Base-by-base conservation (phyloP, 176 grass and related monocot species). In the Paspalum vaginatum region DNA sequence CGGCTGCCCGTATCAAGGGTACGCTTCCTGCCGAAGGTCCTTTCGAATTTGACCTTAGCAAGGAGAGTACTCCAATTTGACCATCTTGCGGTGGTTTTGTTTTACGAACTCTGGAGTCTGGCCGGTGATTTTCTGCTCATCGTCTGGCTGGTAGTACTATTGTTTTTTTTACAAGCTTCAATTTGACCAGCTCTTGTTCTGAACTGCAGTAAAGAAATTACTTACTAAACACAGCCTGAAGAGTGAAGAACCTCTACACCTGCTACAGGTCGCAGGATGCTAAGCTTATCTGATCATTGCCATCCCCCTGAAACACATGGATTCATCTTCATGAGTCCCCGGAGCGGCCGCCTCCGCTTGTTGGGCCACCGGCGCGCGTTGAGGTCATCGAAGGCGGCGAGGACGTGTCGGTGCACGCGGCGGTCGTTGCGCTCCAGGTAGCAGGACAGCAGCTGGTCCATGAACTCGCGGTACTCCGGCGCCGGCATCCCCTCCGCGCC, bases 401-500 rank as follows among this genome's bases (percentile, higher is more conserved):
- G 54, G 73, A 82, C 81, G 64, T 87, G 50, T 54, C 26, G 56
- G 79, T 87, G 64, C 55, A 83, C 79, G 12, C 37, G 18, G 37
- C 56, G 58, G 66, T 87, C 79, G 79, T 87, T 87, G 79, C 58
- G 43, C 65, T 78, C 72, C 55, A 87, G 71, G 64, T 77, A 87
- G 32, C 79, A 71, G 16, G 47, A 22, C 46, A 83, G 55, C 16
- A 83, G 55, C 55, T 82, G 72, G 64, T 77, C 65, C 85, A 87
- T 77, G 79, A 87, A 82, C 55, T 77, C 64, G 38, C 72, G 14
- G 75, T 79, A 61, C 65, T 79, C 55, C 48, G 73, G 64, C 46
- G 42, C 24, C 21, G 72, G 5, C 72, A 77, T 76, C 79, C 56
- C 79, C 8, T 75, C 53, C 37, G 57, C 79, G n/a, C 17, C 63